Evolutionary conservation across 352 stramenopile genomes (phyloP).

Genomic region (Phytophthora aleatoria): DNA sequence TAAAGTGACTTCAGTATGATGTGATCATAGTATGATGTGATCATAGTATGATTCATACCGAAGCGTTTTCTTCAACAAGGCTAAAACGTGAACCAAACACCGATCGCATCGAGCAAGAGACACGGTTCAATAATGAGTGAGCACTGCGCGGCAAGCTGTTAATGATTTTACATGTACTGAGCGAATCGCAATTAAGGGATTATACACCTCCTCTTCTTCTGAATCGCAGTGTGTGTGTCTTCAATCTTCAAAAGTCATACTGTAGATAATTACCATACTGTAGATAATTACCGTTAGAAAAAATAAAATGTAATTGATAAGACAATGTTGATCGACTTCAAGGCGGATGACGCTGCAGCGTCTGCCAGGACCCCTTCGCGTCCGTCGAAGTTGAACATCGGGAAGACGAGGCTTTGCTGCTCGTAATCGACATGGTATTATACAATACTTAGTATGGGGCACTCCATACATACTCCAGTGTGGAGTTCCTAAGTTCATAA

Average conservation of each 20-base stretch:
- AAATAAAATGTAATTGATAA: too few species aligned
- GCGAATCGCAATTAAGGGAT: too few species aligned
- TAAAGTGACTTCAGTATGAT: not conserved
- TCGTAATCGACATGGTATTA: not conserved
- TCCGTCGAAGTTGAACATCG: conserved; percentile 7
- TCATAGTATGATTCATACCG: not conserved
- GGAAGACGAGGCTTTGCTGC: conserved; percentile 8
- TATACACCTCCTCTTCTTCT: too few species aligned
- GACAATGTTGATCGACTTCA: not conserved
- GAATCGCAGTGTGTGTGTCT: too few species aligned
- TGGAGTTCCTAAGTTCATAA: too few species aligned
- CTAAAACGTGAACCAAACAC: not conserved
- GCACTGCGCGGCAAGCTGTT: not conserved
- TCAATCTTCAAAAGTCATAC: too few species aligned
- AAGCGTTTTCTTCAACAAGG: not conserved
- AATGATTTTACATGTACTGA: too few species aligned
- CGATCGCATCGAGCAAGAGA: conserved; percentile 3
- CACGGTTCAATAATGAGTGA: not conserved
- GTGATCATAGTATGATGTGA: not conserved
- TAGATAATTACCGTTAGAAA: too few species aligned
- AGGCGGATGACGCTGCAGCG: conserved; percentile 11
- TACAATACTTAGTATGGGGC: too few species aligned
- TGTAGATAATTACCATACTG: too few species aligned
- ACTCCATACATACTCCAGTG: too few species aligned
- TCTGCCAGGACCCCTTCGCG: conserved; percentile 5